These are phyloP conservation scores for Musa balbisiana DNA, from an alignment of 202 grass and related monocot species.

Conservation along the genomic window DNA sequence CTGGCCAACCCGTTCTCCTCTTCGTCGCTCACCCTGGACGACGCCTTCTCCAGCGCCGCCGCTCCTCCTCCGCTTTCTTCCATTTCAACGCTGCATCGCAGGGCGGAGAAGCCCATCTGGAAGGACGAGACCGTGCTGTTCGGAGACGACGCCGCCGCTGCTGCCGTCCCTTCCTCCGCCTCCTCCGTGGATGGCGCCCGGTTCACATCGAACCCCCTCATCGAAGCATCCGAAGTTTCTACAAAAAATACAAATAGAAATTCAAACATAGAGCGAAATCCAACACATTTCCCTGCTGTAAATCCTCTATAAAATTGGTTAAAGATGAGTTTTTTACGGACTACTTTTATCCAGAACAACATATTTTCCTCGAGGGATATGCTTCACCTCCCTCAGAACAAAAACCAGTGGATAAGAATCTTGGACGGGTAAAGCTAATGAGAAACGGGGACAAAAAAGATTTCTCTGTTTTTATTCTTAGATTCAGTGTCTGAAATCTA, in stretches of 20 bases:
- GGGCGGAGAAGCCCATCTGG: constrained; percentile 47
- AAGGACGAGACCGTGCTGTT: constrained; percentile 72
- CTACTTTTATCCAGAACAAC: neutral
- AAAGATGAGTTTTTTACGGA: neutral
- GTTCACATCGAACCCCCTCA: constrained; percentile 85
- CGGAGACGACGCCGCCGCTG: constrained; percentile 55
- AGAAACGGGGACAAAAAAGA: too few relatives aligned
- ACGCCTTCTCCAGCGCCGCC: constrained; percentile 34
- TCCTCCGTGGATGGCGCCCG: constrained; percentile 37
- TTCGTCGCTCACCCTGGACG: constrained; percentile 69
- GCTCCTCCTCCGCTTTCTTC: neutral
- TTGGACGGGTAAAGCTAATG: too few relatives aligned
- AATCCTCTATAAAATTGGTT: neutral
- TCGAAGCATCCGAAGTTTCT: constrained; percentile 54
- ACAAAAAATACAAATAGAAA: neutral
- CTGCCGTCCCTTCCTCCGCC: constrained; percentile 22
- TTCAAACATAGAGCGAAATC: neutral
- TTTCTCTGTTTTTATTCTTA: too few relatives aligned
- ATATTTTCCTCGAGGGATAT: neutral
- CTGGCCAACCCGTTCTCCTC: constrained; percentile 65
- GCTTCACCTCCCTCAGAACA: too few relatives aligned
- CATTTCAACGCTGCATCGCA: neutral
- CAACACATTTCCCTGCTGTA: neutral
- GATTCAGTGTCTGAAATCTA: too few relatives aligned
- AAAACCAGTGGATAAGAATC: too few relatives aligned